Conservation (phyloP, 2,329 filamentous ascomycete genomes). For the Aspergillus caelatus region DNA sequence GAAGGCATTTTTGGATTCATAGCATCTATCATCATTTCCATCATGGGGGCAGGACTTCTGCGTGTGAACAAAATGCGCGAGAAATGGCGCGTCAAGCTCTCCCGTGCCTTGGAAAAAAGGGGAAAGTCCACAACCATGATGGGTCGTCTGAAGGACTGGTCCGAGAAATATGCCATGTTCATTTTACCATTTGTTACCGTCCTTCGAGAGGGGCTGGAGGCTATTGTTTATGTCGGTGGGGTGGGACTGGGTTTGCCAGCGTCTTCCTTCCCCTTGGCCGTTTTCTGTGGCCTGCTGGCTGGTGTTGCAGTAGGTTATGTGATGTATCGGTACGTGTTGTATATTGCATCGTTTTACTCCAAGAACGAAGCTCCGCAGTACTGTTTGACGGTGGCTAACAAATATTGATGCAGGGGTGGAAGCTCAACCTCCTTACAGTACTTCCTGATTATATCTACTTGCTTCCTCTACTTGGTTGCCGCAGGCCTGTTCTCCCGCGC, state of each 20-base stretch:
- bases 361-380: no score
- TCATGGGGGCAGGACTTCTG: conserved; percentile 78
- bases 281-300: conserved; percentile 69
- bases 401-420: conserved; percentile 52
- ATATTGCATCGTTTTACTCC: background rate
- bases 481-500: conserved; percentile 78
- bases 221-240: conserved; percentile 22
- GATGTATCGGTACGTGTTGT: conserved; percentile 69
- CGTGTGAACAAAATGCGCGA: conserved; percentile 81
- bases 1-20: conserved; percentile 79
- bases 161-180: conserved; percentile 83
- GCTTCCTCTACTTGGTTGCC: conserved; percentile 79
- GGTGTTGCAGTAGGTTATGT: conserved; percentile 70
- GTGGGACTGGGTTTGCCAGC: conserved; percentile 51
- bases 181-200: conserved; percentile 77
- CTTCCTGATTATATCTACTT: conserved; percentile 78
- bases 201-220: conserved; percentile 23
- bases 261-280: conserved; percentile 55
- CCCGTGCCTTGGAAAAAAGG: conserved; percentile 64
- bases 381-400: no score
- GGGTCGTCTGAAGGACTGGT: conserved; percentile 61
- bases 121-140: conserved; percentile 35
- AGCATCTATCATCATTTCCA: conserved; percentile 76
- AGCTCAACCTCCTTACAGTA: conserved; percentile 66
- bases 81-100: conserved; percentile 82